Evolutionary conservation across 1,284 basidiomycete species (phyloP).

Genomic region (Trichosporon sp.): DNA sequence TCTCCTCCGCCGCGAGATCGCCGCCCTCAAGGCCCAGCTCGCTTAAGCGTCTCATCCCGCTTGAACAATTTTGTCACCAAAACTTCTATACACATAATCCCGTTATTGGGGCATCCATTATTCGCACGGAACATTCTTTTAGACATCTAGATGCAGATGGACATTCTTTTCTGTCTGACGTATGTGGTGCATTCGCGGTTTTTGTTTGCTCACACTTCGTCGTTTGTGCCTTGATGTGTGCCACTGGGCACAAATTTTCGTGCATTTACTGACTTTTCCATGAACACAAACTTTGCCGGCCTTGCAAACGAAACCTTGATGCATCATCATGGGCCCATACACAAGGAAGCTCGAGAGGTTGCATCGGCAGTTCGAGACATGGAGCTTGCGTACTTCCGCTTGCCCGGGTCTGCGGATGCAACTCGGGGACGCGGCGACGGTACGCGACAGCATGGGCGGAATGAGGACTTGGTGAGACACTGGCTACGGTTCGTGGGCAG

Average conservation of each 20-base stretch:
- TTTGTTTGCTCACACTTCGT: not conserved
- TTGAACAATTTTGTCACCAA: not conserved
- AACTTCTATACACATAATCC: not conserved
- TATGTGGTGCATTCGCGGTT: not conserved
- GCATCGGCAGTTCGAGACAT: not conserved
- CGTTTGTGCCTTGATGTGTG: not conserved
- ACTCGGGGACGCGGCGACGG: not conserved
- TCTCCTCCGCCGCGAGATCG: constrained; percentile 14
- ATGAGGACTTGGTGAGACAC: not conserved
- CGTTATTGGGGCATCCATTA: not conserved
- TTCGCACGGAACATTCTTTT: not conserved
- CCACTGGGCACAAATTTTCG: not conserved
- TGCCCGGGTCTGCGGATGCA: not conserved
- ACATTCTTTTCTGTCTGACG: not conserved
- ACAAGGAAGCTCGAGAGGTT: not conserved
- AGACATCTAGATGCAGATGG: constrained; percentile 12
- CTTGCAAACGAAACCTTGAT: not conserved
- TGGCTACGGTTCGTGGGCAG: too few relatives aligned
- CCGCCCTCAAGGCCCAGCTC: not conserved
- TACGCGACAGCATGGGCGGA: not conserved
- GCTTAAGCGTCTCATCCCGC: not conserved
- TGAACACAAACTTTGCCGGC: too few relatives aligned
- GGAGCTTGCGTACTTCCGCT: not conserved
- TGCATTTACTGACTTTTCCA: not conserved
- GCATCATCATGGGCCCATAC: not conserved